These are phyloP conservation scores for Ceratocystis huliohia DNA, from an alignment of 2,329 filamentous ascomycete species.

Conservation along the genomic window DNA sequence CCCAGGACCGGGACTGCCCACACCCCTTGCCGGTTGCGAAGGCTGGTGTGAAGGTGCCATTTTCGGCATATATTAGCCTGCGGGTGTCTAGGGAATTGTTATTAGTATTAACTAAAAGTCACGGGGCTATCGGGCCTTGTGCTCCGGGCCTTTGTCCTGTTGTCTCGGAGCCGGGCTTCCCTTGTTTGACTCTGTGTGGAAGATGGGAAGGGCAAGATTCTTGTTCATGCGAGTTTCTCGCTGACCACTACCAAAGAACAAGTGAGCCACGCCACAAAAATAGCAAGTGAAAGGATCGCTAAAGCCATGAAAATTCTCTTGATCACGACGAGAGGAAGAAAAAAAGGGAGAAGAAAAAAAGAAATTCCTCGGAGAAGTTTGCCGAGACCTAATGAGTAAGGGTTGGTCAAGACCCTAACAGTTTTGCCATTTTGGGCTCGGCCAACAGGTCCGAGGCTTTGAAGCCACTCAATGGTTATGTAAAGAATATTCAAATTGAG, in stretches of 20 bases:
- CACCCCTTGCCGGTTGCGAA: background rate
- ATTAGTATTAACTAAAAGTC: too few relatives aligned
- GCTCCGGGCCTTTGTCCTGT: too few relatives aligned
- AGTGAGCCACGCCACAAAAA: background rate
- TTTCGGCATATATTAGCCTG: background rate
- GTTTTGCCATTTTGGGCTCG: background rate
- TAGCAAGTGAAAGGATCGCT: background rate
- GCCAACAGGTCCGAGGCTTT: background rate
- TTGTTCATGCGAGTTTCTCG: background rate
- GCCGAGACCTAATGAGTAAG: background rate
- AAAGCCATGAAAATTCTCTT: background rate
- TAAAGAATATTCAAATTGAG: too few relatives aligned
- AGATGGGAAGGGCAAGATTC: background rate
- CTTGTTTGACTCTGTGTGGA: background rate
- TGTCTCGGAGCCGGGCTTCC: too few relatives aligned
- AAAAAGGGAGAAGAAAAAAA: background rate
- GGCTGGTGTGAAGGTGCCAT: constrained; percentile 1
- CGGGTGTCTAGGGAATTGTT: background rate
- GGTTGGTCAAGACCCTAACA: background rate
- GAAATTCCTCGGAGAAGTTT: background rate
- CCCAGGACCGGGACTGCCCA: background rate
- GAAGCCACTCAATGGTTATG: too few relatives aligned
- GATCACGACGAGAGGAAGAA: background rate
- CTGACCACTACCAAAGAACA: background rate
- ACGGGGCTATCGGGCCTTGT: too few relatives aligned